Percentiles rank a stretch among this genome's conserved stretches.
phyloP scores from a whole-genome alignment of 2,329 filamentous ascomycete genomes.

The Colletotrichum sojae region DNA sequence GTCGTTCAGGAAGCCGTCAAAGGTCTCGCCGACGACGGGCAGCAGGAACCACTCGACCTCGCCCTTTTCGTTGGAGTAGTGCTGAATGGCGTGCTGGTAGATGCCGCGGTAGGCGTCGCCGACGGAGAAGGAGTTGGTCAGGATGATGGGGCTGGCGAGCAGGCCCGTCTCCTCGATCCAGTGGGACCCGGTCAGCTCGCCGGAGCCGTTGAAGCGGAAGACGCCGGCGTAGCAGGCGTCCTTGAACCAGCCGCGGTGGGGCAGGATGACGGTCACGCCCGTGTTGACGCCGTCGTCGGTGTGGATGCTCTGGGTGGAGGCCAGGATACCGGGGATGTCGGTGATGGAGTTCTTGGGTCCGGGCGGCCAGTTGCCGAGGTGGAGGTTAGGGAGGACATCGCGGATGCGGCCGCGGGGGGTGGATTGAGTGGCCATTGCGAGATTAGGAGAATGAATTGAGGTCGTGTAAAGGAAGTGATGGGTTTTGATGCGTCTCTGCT shows the following conservation, averaged over 20 bases:
- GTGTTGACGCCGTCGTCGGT: conserved; percentile 58
- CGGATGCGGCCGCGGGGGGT: conserved; percentile 53
- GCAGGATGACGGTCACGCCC: conserved; percentile 65
- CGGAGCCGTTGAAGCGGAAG: conserved; percentile 75
- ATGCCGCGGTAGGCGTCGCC: conserved; percentile 72
- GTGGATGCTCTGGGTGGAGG: conserved; percentile 61
- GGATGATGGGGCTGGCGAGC: conserved; percentile 70
- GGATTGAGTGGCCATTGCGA: conserved; percentile 18
- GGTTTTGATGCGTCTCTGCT: neutral
- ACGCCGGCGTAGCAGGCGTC: conserved; percentile 63
- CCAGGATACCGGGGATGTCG: conserved; percentile 64
- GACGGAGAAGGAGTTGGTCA: conserved; percentile 72
- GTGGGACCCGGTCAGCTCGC: conserved; percentile 73
- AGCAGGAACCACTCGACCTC: conserved; percentile 67
- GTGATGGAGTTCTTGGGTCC: conserved; percentile 66
- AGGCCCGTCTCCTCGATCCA: conserved; percentile 75
- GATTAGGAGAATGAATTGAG: neutral
- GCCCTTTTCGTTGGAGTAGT: conserved; percentile 58
- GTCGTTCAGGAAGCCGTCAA: conserved; percentile 74
- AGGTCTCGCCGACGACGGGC: conserved; percentile 75
- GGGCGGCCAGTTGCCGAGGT: conserved; percentile 59
- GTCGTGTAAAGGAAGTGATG: neutral
- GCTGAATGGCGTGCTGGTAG: conserved; percentile 66
- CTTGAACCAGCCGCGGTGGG: conserved; percentile 59
- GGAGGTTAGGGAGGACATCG: conserved; percentile 59